Evolutionary conservation across 2,329 filamentous ascomycete species (phyloP).

Genomic region (Juglanconis juglandina): DNA sequence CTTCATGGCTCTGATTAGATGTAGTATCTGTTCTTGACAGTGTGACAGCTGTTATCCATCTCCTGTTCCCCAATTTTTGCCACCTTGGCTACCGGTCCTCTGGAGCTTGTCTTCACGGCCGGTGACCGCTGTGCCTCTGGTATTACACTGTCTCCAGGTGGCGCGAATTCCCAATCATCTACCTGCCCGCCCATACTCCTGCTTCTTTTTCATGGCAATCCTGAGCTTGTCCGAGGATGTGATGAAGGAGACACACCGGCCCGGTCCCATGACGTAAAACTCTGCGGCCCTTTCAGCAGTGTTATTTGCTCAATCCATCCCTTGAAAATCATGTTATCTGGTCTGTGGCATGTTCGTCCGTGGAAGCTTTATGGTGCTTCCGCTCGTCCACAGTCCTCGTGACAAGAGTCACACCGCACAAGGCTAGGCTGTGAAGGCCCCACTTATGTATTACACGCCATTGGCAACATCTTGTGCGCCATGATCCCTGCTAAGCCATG

Average conservation of each 20-base stretch:
- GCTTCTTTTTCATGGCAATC: constrained; percentile 1
- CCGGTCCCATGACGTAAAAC: neutral
- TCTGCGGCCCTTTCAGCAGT: too few species aligned
- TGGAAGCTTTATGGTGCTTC: too few species aligned
- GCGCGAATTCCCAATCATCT: neutral
- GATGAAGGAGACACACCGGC: neutral
- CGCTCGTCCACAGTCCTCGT: too few species aligned
- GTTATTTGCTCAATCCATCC: too few species aligned
- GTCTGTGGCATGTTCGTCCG: too few species aligned
- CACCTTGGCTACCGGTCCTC: neutral
- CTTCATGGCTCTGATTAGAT: constrained; percentile 7
- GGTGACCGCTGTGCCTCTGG: constrained; percentile 1
- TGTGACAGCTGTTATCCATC: constrained; percentile 1
- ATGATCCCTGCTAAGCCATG: neutral
- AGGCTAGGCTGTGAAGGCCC: neutral
- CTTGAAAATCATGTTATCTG: too few species aligned
- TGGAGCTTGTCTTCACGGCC: neutral
- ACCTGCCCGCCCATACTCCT: neutral
- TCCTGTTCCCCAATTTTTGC: neutral
- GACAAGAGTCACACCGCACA: neutral
- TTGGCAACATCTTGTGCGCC: neutral
- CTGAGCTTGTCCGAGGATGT: neutral
- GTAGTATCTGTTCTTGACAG: constrained; percentile 13
- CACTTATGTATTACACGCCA: neutral
- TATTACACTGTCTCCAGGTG: constrained; percentile 10